Percentiles rank a stretch among this genome's conserved stretches.
Evolutionary conservation across 2,329 filamentous ascomycete genomes (phyloP).

Genomic region (Chrysoporthe deuterocubensis): DNA sequence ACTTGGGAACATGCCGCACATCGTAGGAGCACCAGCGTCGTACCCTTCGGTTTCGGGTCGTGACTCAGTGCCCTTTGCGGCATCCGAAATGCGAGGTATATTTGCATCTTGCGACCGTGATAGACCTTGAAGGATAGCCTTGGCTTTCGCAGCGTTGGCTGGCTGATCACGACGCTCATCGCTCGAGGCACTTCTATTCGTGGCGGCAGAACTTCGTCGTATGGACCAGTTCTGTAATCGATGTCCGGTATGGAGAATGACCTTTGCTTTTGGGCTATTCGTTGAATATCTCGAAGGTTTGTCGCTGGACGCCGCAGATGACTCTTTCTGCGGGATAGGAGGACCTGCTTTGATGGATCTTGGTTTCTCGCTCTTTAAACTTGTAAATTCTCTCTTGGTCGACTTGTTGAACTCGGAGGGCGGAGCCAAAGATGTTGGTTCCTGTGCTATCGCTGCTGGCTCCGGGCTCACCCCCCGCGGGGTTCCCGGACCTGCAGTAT

Average conservation of each 20-base stretch:
- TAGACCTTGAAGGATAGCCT: background rate
- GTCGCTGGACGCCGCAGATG: background rate
- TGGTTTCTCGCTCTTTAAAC: background rate
- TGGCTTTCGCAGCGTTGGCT: background rate
- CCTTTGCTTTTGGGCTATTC: background rate
- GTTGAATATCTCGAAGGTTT: background rate
- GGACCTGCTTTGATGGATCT: background rate
- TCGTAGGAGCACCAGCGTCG: background rate
- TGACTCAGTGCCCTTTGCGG: no score
- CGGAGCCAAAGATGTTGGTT: background rate
- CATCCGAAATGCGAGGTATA: background rate
- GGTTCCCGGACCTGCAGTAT: background rate
- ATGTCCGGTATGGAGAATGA: background rate
- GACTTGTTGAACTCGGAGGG: no score
- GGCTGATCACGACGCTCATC: background rate
- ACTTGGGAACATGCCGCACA: constrained; percentile 12
- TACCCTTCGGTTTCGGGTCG: background rate
- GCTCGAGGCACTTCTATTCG: background rate
- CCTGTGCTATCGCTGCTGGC: background rate
- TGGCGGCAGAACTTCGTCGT: no score
- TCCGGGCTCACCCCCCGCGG: background rate
- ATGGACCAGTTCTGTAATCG: no score
- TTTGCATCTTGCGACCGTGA: background rate
- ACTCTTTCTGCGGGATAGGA: background rate
- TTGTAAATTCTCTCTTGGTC: background rate